Percentiles rank a stretch among this genome's conserved stretches.
phyloP scores from a whole-genome alignment of 345 rosid genomes.

The Eucalyptus curtisii region DNA sequence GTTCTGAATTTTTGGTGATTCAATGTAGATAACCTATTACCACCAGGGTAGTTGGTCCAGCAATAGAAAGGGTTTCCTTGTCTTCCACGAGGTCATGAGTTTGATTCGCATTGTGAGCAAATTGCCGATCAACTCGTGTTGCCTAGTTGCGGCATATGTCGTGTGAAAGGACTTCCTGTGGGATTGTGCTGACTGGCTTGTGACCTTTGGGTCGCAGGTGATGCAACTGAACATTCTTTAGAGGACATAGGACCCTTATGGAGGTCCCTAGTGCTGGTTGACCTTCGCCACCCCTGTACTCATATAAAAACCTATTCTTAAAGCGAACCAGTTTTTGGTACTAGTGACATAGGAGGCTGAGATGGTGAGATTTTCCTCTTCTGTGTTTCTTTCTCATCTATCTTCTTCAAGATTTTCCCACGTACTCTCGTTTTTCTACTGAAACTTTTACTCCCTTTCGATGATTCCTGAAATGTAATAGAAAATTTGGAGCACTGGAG shows the following conservation, averaged over 20 bases:
- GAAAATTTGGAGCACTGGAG: neutral
- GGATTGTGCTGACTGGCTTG: neutral
- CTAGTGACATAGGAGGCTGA: neutral
- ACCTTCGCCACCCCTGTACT: neutral
- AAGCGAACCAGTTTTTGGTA: neutral
- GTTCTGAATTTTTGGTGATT: too few relatives aligned
- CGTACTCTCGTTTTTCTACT: neutral
- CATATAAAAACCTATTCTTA: neutral
- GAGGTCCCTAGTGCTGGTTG: neutral
- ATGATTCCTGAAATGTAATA: neutral
- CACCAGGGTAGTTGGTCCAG: too few relatives aligned
- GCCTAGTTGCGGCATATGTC: neutral
- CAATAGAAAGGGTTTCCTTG: too few relatives aligned
- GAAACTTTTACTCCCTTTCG: neutral
- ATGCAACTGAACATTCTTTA: neutral
- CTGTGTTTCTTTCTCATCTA: neutral
- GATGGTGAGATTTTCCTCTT: neutral
- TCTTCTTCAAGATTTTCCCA: neutral
- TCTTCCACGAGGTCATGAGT: neutral
- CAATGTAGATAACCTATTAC: too few relatives aligned
- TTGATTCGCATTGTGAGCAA: neutral
- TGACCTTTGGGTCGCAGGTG: neutral
- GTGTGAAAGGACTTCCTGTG: neutral
- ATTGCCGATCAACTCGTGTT: neutral
- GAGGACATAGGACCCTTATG: neutral